These are phyloP conservation scores for Geranium brycei DNA, from an alignment of 345 rosid genomes.

Conservation along the genomic window DNA sequence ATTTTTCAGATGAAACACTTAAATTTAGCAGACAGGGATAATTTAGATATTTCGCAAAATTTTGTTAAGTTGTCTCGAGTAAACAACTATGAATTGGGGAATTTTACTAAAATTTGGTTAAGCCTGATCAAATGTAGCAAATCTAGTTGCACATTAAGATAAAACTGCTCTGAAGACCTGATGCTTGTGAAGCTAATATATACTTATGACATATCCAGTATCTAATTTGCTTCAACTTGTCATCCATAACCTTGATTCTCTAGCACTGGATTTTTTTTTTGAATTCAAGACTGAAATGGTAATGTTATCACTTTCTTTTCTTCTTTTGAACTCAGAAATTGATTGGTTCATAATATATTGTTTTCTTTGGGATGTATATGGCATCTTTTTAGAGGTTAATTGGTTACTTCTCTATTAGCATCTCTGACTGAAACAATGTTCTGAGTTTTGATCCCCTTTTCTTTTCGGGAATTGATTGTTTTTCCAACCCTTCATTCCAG, in stretches of 20 bases:
- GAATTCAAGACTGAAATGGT: not conserved
- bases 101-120: not conserved
- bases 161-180: not conserved
- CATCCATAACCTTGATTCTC: not conserved
- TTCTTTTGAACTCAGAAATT: not conserved
- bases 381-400: not conserved
- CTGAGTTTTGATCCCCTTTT: not conserved
- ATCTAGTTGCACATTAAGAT: not conserved
- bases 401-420: not conserved
- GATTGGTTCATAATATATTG: not conserved
- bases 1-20: not conserved
- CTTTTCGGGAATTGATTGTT: not conserved
- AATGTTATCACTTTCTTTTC: not conserved
- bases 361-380: not conserved
- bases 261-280: not conserved
- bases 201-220: not conserved
- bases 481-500: constrained; percentile 19
- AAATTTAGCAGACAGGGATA: not conserved
- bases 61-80: not conserved
- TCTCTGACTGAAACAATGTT: constrained; percentile 1
- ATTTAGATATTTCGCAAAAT: not conserved
- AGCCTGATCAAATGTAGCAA: not conserved
- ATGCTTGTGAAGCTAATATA: not conserved
- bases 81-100: not conserved
- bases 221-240: not conserved